Conservation (phyloP, 805 yeast species). For the Suhomyces xylopsoci region DNA sequence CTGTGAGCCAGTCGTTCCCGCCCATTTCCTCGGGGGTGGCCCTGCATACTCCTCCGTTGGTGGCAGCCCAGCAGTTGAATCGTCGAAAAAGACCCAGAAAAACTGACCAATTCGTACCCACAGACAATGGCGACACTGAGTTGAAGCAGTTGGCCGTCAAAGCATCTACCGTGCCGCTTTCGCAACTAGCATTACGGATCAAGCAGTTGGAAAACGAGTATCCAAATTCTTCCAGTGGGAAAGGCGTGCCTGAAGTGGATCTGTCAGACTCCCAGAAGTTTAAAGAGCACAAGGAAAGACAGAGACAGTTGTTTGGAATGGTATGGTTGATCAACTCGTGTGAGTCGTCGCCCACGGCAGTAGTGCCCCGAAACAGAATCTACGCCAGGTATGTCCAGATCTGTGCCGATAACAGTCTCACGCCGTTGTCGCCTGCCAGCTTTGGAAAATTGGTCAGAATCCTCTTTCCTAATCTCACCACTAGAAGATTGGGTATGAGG, state of each 20-base stretch:
- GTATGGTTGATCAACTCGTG: slow-evolving; percentile 74
- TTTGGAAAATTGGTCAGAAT: slow-evolving; percentile 62
- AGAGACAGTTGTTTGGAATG: slow-evolving; percentile 77
- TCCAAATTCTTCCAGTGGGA: slow-evolving; percentile 5
- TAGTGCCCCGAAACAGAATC: slow-evolving; percentile 41
- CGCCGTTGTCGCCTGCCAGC: slow-evolving; percentile 71
- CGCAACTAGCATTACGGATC: slow-evolving; percentile 44
- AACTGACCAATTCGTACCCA: slow-evolving; percentile 28
- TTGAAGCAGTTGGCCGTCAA: slow-evolving; percentile 36
- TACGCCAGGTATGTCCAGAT: slow-evolving; percentile 41
- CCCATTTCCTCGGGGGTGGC: not conserved
- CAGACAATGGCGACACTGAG: slow-evolving; percentile 36
- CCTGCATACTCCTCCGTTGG: not conserved
- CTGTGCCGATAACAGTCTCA: slow-evolving; percentile 41
- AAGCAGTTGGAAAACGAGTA: slow-evolving; percentile 37
- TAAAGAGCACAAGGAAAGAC: slow-evolving; percentile 44
- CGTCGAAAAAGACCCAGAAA: slow-evolving; percentile 25
- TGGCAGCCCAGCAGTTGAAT: slow-evolving; percentile 1
- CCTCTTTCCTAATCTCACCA: slow-evolving; percentile 62
- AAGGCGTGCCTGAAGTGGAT: not conserved
- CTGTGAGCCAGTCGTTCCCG: not conserved
- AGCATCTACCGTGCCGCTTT: slow-evolving; percentile 33
- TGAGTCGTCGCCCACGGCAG: slow-evolving; percentile 43
- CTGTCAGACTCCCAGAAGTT: slow-evolving; percentile 3
- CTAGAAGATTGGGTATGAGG: slow-evolving; percentile 77